Conservation (phyloP, 345 rosid genomes). For the Aquilaria yunnanensis region DNA sequence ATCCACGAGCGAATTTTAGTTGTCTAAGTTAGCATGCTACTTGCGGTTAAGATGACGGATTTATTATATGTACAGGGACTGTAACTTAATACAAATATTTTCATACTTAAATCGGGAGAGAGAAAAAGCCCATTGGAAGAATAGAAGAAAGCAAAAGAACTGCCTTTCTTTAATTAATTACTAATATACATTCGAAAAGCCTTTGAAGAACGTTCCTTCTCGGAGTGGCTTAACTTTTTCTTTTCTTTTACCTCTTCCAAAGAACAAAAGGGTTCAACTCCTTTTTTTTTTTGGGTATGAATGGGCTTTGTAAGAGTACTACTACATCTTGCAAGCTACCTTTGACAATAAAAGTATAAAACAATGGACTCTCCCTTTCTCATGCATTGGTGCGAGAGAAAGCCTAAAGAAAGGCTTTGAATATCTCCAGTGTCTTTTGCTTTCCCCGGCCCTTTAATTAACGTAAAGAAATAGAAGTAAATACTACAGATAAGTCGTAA, state of each 20-base stretch:
- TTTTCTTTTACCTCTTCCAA: conserved; percentile 14
- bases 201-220: conserved; percentile 46
- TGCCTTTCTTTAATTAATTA: conserved; percentile 6
- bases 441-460: not conserved
- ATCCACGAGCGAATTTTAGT: too few relatives aligned
- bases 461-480: too few relatives aligned
- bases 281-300: too few relatives aligned
- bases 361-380: conserved; percentile 17
- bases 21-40: too few relatives aligned
- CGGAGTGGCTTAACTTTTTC: conserved; percentile 35
- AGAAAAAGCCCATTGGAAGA: conserved; percentile 21
- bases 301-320: too few relatives aligned
- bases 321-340: not conserved
- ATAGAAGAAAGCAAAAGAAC: conserved; percentile 31
- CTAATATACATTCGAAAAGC: conserved; percentile 23
- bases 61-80: too few relatives aligned
- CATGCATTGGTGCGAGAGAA: conserved; percentile 43
- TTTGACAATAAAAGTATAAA: not conserved
- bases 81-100: too few relatives aligned
- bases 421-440: conserved; percentile 9
- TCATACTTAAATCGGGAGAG: not conserved
- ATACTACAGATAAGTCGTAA: too few relatives aligned
- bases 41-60: too few relatives aligned
- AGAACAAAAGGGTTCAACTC: too few relatives aligned
- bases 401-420: conserved; percentile 33